Evolutionary conservation across 2,329 filamentous ascomycete genomes (phyloP).

Genomic region (Penicillium vulpinum): DNA sequence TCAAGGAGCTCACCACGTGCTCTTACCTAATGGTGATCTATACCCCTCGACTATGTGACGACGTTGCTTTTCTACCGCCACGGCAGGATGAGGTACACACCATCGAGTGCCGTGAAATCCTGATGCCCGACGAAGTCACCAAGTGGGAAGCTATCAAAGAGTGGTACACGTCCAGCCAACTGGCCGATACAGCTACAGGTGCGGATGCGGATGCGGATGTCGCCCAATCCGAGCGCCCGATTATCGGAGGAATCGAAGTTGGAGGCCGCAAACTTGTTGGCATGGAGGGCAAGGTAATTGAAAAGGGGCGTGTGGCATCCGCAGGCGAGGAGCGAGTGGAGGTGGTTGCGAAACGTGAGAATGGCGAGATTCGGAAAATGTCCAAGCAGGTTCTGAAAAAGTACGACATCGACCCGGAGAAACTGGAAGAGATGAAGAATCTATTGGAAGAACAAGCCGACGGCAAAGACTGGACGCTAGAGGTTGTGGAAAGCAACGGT

Average conservation of each 20-base stretch:
- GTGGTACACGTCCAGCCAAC: slow-evolving; percentile 33
- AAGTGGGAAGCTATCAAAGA: slow-evolving; percentile 48
- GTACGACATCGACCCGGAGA: slow-evolving; percentile 64
- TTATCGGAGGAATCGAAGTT: slow-evolving; percentile 61
- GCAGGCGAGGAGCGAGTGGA: slow-evolving; percentile 51
- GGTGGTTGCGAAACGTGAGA: slow-evolving; percentile 57
- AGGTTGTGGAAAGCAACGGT: slow-evolving; percentile 70
- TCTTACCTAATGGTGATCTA: slow-evolving; percentile 92
- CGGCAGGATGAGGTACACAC: slow-evolving; percentile 73
- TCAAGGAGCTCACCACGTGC: slow-evolving; percentile 90
- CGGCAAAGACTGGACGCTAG: slow-evolving; percentile 74
- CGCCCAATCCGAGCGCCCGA: slow-evolving; percentile 32
- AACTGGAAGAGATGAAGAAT: slow-evolving; percentile 68
- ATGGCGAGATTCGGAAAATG: slow-evolving; percentile 62
- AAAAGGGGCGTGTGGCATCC: slow-evolving; percentile 58
- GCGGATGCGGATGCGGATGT: slow-evolving; percentile 6
- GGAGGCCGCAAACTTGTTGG: slow-evolving; percentile 59
- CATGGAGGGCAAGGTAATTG: slow-evolving; percentile 56
- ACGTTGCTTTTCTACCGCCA: slow-evolving; percentile 81
- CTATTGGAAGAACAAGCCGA: slow-evolving; percentile 69
- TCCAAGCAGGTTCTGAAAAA: slow-evolving; percentile 67
- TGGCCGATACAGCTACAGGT: slow-evolving; percentile 32
- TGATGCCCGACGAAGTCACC: slow-evolving; percentile 56
- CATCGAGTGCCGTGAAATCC: slow-evolving; percentile 73
- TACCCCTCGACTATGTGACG: slow-evolving; percentile 82